Evolutionary conservation across 306 rosid genomes (phyloP), one percentile per base, ranked within the genome.

Genomic region (Vigna trinervia): DNA sequence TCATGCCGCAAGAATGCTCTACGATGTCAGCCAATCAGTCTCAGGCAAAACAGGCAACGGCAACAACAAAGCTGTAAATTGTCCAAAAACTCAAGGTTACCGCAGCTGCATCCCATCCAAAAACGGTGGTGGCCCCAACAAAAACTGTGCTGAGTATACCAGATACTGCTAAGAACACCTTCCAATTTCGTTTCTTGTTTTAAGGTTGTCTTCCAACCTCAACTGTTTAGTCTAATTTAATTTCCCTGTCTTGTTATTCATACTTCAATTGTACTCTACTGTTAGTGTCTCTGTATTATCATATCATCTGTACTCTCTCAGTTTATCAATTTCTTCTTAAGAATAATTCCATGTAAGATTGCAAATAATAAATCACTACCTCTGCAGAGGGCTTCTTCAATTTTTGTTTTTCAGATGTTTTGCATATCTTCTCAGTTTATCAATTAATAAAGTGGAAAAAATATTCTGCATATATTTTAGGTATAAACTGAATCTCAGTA

Each of bases 1-100:
- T 3, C 86, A 76, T 12, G 34, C 9, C 0, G 79, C 79, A 0
- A 74, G 88, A 36, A 78, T 85, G 84, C 86, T 85, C 4, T 74
- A 46, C 30, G 73, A 75, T 64, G 0, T 48, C 3, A 57, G 70
- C 5, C 8, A 32, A 6, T 41, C 82, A 0, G 1, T 14, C 6
- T 12, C 69, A 1, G 81, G 79, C 17, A 63, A 5, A 56, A 28
- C 79, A 0, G 78, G 57, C 11, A 85, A 74, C 17, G 0, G 1
- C 0, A 81, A 74, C 39, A 75, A 32, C 19, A 54, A 72, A 48
- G 2, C 86, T 32, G 79, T 74, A 28, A 22, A 82, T 0, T 82
- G 86, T 23, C 74, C 69, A 2, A 10, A 0, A 3, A 1, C 0
- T 0, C 0, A 4, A 28, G 36, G 23, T 14, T 85, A 70, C 2